Evolutionary conservation across 306 rosid genomes (phyloP).

Genomic region (Rubus idaeus): DNA sequence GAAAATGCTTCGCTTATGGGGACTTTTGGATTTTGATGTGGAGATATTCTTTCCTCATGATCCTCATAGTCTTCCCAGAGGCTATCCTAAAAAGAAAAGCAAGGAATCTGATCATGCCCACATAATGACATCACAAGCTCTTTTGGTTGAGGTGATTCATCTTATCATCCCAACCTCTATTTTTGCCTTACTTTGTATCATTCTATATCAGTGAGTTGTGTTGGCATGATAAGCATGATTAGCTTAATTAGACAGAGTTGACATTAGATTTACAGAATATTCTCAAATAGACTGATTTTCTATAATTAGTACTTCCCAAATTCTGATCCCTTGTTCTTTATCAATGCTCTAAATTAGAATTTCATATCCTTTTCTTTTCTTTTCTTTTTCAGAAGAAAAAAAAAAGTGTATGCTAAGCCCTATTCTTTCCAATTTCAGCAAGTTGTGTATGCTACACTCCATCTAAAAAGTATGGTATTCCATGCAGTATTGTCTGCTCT

Average conservation of each 20-base stretch:
- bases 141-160: slow-evolving; percentile 68
- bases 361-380: not conserved
- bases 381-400: too few species aligned
- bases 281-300: not conserved
- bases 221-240: not conserved
- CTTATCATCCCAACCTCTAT: not conserved
- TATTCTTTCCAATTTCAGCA: not conserved
- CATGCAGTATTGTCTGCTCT: not conserved
- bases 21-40: slow-evolving; percentile 86
- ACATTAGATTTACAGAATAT: not conserved
- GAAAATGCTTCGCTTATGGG: slow-evolving; percentile 94
- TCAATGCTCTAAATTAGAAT: not conserved
- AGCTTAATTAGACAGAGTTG: not conserved
- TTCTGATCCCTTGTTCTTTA: not conserved
- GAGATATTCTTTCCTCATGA: slow-evolving; percentile 87
- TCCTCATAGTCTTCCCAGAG: slow-evolving; percentile 63
- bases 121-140: slow-evolving; percentile 71
- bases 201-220: not conserved
- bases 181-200: slow-evolving; percentile 2
- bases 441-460: not conserved
- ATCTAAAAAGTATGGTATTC: not conserved
- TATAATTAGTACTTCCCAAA: not conserved
- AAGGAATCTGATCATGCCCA: slow-evolving; percentile 87
- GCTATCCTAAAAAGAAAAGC: slow-evolving; percentile 81
- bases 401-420: not conserved